Conservation (phyloP, 495 filamentous ascomycete genomes). For the Trichodelitschia bisporula region DNA sequence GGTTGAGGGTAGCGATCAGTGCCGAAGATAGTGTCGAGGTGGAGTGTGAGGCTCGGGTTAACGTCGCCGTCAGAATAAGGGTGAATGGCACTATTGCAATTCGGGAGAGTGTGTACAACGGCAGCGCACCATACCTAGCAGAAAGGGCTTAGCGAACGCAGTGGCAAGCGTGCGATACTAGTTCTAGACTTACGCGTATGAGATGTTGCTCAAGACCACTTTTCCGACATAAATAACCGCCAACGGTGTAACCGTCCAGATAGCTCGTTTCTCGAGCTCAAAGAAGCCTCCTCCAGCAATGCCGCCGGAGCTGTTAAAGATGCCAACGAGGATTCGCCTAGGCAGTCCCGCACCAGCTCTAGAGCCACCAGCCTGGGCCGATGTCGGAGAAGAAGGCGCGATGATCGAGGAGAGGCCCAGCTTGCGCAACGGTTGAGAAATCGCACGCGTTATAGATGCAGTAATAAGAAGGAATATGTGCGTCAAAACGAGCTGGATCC, state of each 20-base stretch:
- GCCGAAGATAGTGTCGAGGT: conserved; percentile 23
- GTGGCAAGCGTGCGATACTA: background rate
- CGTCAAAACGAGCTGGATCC: conserved; percentile 24
- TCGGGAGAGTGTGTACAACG: conserved; percentile 23
- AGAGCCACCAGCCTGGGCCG: conserved; percentile 6
- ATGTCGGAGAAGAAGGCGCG: conserved; percentile 15
- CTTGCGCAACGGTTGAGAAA: conserved; percentile 13
- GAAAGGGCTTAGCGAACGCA: background rate
- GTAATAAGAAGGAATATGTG: conserved; percentile 19
- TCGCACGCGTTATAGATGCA: conserved; percentile 16
- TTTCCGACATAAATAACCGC: conserved; percentile 23
- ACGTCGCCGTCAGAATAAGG: conserved; percentile 20
- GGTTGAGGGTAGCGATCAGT: conserved; percentile 23
- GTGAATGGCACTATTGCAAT: conserved; percentile 21
- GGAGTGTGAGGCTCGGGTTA: conserved; percentile 18
- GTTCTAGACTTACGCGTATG: conserved; percentile 20
- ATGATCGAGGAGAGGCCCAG: conserved; percentile 17
- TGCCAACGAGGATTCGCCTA: background rate
- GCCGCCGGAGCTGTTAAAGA: conserved; percentile 18
- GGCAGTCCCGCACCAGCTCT: background rate
- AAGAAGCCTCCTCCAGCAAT: conserved; percentile 26
- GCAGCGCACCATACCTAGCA: conserved; percentile 20
- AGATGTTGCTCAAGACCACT: conserved; percentile 24
- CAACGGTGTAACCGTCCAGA: conserved; percentile 19
- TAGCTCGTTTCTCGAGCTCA: conserved; percentile 20